These are phyloP conservation scores for Nemania diffusa DNA, from an alignment of 2,329 filamentous ascomycete species.

Conservation along the genomic window DNA sequence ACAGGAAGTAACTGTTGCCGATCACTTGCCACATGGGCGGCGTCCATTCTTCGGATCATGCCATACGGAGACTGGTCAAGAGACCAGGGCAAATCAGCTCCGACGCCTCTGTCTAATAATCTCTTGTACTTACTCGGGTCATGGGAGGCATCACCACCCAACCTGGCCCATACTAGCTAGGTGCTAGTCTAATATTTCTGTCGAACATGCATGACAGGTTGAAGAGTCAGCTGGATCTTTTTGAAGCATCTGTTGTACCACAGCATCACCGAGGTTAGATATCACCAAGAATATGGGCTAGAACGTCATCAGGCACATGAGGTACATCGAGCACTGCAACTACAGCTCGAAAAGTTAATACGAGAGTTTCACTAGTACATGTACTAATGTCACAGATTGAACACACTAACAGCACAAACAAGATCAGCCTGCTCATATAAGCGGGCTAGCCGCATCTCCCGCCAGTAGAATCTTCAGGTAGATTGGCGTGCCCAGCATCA, in stretches of 20 bases:
- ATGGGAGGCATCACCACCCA: neutral
- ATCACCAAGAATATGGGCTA: neutral
- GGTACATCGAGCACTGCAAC: slow-evolving; percentile 2
- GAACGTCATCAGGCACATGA: neutral
- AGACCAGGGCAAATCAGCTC: neutral
- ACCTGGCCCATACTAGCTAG: neutral
- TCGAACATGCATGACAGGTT: neutral
- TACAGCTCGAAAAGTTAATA: neutral
- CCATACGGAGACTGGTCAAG: neutral
- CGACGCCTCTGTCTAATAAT: neutral
- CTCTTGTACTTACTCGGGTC: neutral
- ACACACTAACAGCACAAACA: slow-evolving; percentile 7
- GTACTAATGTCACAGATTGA: slow-evolving; percentile 1
- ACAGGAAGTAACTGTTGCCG: neutral
- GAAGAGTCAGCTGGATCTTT: neutral
- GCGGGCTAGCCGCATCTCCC: neutral
- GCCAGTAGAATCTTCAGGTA: neutral
- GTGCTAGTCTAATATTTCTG: neutral
- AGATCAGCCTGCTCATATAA: neutral
- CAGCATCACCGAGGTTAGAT: neutral
- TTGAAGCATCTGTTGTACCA: neutral
- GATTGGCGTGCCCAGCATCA: neutral
- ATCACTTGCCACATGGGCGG: neutral
- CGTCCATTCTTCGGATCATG: neutral
- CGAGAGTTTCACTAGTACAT: slow-evolving; percentile 13